These are phyloP conservation scores for Colletotrichum lini DNA, from an alignment of 2,329 filamentous ascomycete species.

Conservation along the genomic window DNA sequence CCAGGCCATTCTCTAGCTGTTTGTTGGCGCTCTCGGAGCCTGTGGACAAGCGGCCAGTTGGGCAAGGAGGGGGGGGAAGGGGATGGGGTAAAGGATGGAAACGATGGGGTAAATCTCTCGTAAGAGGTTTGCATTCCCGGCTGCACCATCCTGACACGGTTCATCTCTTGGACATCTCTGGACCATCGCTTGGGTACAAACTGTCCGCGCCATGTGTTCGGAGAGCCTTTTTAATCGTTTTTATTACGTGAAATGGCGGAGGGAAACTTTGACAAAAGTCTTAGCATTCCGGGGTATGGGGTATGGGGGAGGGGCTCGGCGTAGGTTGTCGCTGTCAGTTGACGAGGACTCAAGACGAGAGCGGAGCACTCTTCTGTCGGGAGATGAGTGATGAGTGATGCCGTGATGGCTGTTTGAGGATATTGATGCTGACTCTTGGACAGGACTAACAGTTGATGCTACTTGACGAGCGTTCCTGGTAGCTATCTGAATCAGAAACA, in stretches of 20 bases:
- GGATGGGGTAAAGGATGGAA: conserved; percentile 13
- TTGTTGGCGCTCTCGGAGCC: background rate
- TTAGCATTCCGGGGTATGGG: conserved; percentile 30
- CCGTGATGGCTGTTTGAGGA: background rate
- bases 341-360: background rate
- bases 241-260: conserved; percentile 17
- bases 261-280: background rate
- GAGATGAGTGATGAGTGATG: background rate
- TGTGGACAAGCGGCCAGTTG: conserved; percentile 23
- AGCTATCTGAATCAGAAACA: background rate
- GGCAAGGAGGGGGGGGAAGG: conserved; percentile 10
- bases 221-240: background rate
- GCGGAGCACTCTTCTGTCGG: background rate
- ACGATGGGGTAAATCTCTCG: conserved; percentile 35
- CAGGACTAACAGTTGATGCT: background rate
- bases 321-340: too few relatives aligned
- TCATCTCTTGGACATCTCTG: background rate
- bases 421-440: too few relatives aligned
- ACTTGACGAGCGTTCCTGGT: too few relatives aligned
- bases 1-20: conserved; percentile 1
- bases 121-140: conserved; percentile 27
- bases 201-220: background rate
- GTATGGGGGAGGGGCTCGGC: conserved; percentile 4
- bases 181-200: background rate
- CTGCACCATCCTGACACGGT: conserved; percentile 25